These are phyloP conservation scores for Nemania bipapillata DNA, from an alignment of 2,329 filamentous ascomycete genomes.

Conservation along the genomic window DNA sequence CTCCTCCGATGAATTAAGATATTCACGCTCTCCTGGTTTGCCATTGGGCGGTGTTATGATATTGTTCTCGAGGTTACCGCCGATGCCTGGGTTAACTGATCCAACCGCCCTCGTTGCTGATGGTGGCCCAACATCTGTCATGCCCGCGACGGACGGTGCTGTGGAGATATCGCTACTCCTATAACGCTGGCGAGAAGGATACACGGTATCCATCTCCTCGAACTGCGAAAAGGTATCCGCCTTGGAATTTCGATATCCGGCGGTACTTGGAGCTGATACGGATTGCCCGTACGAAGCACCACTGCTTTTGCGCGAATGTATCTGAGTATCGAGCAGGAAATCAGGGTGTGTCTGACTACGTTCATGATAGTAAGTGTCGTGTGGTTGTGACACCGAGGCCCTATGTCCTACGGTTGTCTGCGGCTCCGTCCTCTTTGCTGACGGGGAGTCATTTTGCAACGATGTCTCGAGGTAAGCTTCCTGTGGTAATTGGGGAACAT, in stretches of 20 bases:
- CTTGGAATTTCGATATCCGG: constrained; percentile 42
- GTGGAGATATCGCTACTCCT: constrained; percentile 55
- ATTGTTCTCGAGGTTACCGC: constrained; percentile 46
- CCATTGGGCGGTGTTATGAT: constrained; percentile 58
- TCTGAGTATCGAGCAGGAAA: constrained; percentile 41
- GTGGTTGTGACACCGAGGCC: constrained; percentile 42
- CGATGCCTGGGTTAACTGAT: constrained; percentile 53
- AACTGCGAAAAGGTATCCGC: constrained; percentile 41
- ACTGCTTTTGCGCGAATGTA: constrained; percentile 47
- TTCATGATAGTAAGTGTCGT: constrained; percentile 46
- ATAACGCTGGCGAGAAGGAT: constrained; percentile 45
- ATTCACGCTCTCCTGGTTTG: constrained; percentile 63
- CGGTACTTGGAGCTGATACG: constrained; percentile 43
- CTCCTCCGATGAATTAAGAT: constrained; percentile 79
- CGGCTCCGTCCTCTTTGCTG: constrained; percentile 38
- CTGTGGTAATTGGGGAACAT: constrained; percentile 47
- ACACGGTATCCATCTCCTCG: constrained; percentile 45
- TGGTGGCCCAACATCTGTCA: constrained; percentile 52
- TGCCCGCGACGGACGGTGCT: constrained; percentile 54
- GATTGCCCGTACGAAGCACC: constrained; percentile 46
- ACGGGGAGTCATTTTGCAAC: constrained; percentile 43
- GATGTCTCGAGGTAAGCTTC: constrained; percentile 47
- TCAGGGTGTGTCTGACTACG: constrained; percentile 42
- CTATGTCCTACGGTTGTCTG: constrained; percentile 42
- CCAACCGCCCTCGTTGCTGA: constrained; percentile 45